Evolutionary conservation across 2,329 filamentous ascomycete genomes (phyloP), one percentile per base, ranked within the genome.

Genomic region (Ceratocystis colombiana): DNA sequence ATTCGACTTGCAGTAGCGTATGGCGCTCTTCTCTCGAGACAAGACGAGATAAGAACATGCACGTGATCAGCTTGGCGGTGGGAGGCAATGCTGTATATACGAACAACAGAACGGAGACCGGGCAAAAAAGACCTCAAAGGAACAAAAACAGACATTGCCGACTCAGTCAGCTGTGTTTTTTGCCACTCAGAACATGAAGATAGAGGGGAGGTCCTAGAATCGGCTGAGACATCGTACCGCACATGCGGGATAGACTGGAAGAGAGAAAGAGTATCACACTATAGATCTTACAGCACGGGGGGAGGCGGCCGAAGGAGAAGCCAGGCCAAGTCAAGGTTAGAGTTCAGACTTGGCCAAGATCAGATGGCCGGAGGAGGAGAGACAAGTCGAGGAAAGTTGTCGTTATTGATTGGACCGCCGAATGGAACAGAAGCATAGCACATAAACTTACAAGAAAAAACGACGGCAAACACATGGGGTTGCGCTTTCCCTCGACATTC

Each of bases 331-430:
- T 22, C 48, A 50, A 48, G 1, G 8, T 22, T 22, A 48, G 20
- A 48, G 46, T 22, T 10, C 46, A 48, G n/a, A 22, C 46, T 48
- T 6, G 20, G 53, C 22, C 25, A 57, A 25, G 28, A 57, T 33
- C 28, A 57, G 28, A 57, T 28, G 28, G 25, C 53, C 53, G 53
- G 53, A 22, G 53, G 15, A 57, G 17, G 53, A 57, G 53, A 57
- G 53, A 57, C 7, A 57, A 48, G 45, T 1, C 46, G 22, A 50
- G 46, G 15, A 37, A 37, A 8, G 8, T 37, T 12, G 10, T 8
- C 10, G 10, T 10, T 37, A 12, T 12, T n/a, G 46, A 22, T 10
- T 50, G 5, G 22, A 10, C n/a, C 46, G n/a, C n/a, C 17, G n/a
- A 50, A 50, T 22, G 2, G 15, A 50, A 22, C n/a, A 50, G 46